phyloP scores from a whole-genome alignment of 345 rosid genomes.

The Eucalyptus coolabah region DNA sequence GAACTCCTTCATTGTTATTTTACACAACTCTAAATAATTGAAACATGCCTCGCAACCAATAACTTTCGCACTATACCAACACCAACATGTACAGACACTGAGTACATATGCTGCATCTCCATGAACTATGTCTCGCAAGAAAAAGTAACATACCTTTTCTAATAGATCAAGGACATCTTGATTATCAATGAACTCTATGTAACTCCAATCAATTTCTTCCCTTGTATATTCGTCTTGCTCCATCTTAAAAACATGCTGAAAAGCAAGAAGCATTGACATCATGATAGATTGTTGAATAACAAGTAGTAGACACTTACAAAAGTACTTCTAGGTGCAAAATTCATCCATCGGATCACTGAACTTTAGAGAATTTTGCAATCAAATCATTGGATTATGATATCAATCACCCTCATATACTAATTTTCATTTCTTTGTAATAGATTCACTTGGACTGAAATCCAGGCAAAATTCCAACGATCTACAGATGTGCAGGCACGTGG shows the following conservation, averaged over 20 bases:
- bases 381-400: background rate
- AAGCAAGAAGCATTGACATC: background rate
- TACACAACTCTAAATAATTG: background rate
- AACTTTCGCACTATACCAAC: background rate
- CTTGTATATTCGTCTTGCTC: constrained; percentile 98
- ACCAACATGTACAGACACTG: background rate
- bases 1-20: background rate
- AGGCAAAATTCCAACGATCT: background rate
- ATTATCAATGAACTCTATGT: constrained; percentile 92
- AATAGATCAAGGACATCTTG: constrained; percentile 93
- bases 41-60: background rate
- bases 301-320: background rate
- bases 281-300: background rate
- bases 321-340: background rate
- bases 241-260: constrained; percentile 98
- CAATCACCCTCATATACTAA: background rate
- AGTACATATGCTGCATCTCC: background rate
- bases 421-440: background rate
- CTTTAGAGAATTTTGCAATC: background rate
- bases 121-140: background rate
- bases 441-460: background rate
- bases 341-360: background rate
- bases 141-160: constrained; percentile 56
- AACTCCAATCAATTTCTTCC: constrained; percentile 98
- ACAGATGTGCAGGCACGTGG: background rate